Evolutionary conservation across 2,329 filamentous ascomycete species (phyloP).

Genomic region (Akanthomyces lecanii): DNA sequence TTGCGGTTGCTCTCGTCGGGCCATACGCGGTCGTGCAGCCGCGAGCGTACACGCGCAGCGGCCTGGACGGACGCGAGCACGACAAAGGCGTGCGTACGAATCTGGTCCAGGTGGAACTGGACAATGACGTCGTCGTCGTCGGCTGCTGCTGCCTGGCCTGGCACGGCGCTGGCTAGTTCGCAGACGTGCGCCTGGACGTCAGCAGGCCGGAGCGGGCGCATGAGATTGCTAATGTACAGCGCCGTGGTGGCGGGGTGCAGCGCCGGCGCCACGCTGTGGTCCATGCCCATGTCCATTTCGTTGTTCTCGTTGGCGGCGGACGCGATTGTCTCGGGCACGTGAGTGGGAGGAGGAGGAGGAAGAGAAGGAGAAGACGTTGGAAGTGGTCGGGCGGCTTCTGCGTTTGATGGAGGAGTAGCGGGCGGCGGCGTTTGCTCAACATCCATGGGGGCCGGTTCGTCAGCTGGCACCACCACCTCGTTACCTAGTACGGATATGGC

Average conservation of each 20-base stretch:
- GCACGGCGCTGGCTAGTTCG: constrained; percentile 64
- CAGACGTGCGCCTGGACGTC: constrained; percentile 66
- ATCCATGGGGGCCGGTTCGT: constrained; percentile 11
- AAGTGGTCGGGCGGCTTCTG: neutral
- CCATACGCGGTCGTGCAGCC: constrained; percentile 77
- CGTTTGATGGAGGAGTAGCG: neutral
- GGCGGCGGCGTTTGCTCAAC: constrained; percentile 11
- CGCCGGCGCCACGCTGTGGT: constrained; percentile 47
- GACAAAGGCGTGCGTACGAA: constrained; percentile 84
- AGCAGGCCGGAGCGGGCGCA: constrained; percentile 73
- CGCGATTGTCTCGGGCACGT: neutral
- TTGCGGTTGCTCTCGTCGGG: constrained; percentile 83
- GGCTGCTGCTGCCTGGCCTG: constrained; percentile 35
- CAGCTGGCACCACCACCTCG: constrained; percentile 13
- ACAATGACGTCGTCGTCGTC: constrained; percentile 43
- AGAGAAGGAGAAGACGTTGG: neutral
- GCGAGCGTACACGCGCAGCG: constrained; percentile 71
- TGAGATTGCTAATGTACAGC: constrained; percentile 85
- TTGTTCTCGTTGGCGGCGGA: constrained; percentile 18
- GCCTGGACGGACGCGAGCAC: constrained; percentile 64
- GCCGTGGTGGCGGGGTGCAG: constrained; percentile 69
- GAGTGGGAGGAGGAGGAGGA: neutral
- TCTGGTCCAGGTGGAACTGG: constrained; percentile 74
- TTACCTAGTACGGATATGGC: constrained; percentile 14
- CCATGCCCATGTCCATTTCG: constrained; percentile 30